Evolutionary conservation across 768 basidiomycete genomes (phyloP).

Genomic region (Psilocybe subaeruginosa): DNA sequence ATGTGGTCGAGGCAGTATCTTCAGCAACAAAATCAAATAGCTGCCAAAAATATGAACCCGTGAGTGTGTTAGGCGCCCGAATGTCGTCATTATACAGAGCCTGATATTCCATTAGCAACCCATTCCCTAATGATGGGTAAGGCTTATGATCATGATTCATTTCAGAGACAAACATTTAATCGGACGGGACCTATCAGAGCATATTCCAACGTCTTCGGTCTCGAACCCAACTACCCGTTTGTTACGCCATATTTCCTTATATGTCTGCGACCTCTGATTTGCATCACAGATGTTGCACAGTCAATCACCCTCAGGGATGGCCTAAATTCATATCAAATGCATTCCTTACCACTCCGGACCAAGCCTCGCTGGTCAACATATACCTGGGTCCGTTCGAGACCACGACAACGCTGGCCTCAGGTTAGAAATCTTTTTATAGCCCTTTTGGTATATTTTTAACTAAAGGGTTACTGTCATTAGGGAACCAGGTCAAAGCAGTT

Average conservation of each 20-base stretch:
- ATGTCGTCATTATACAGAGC: neutral
- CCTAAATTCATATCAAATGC: slow-evolving; percentile 57
- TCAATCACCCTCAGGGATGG: slow-evolving; percentile 58
- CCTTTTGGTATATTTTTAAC: slow-evolving; percentile 20
- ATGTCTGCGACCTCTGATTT: neutral
- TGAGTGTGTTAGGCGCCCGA: slow-evolving; percentile 20
- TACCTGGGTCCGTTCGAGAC: slow-evolving; percentile 53
- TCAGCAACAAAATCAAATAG: slow-evolving; percentile 62
- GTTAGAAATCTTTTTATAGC: slow-evolving; percentile 24
- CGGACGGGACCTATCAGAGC: slow-evolving; percentile 27
- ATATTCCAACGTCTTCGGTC: slow-evolving; percentile 53
- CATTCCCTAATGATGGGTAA: slow-evolving; percentile 55
- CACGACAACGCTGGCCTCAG: slow-evolving; percentile 38
- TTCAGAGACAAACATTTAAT: neutral
- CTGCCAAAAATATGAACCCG: slow-evolving; percentile 57
- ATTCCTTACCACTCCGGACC: slow-evolving; percentile 50
- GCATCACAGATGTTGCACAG: slow-evolving; percentile 46
- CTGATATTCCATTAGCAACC: slow-evolving; percentile 36
- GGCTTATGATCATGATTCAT: slow-evolving; percentile 17
- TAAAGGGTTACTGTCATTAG: slow-evolving; percentile 23
- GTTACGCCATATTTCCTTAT: slow-evolving; percentile 10
- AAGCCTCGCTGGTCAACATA: slow-evolving; percentile 46
- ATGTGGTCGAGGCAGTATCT: slow-evolving; percentile 65
- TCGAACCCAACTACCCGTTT: slow-evolving; percentile 53
- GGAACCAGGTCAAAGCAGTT: slow-evolving; percentile 43